phyloP scores from a whole-genome alignment of 768 basidiomycete genomes.

The Tricholoma hemisulphureum region DNA sequence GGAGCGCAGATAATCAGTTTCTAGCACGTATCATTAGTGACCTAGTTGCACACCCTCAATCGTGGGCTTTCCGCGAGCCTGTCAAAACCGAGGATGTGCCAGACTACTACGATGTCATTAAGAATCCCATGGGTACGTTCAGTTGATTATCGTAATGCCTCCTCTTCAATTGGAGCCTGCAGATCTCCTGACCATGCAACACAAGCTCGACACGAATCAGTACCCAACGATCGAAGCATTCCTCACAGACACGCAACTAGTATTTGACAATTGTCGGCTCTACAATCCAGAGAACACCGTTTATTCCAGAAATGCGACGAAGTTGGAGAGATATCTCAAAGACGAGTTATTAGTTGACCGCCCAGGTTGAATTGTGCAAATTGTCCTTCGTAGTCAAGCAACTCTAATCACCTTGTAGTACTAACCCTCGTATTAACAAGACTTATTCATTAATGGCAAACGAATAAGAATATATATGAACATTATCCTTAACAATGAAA shows the following conservation, averaged over 20 bases:
- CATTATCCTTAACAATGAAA: neutral
- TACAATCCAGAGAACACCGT: conserved; percentile 84
- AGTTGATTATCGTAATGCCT: conserved; percentile 1
- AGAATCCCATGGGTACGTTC: conserved; percentile 85
- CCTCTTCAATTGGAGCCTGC: neutral
- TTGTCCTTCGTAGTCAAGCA: neutral
- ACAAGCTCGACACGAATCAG: conserved; percentile 86
- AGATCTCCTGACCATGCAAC: conserved; percentile 88
- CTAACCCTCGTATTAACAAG: too few relatives aligned
- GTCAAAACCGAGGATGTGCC: conserved; percentile 76
- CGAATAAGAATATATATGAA: neutral
- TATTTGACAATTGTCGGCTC: conserved; percentile 84
- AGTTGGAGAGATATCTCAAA: conserved; percentile 76
- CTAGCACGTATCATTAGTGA: conserved; percentile 82
- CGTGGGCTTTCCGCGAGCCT: conserved; percentile 87
- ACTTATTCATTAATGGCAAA: too few relatives aligned
- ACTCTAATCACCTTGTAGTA: neutral
- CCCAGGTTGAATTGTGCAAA: neutral
- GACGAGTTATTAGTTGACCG: conserved; percentile 41
- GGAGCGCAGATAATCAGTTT: conserved; percentile 56
- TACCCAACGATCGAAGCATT: conserved; percentile 77
- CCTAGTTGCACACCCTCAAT: conserved; percentile 69
- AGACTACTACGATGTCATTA: conserved; percentile 90
- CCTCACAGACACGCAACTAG: conserved; percentile 73
- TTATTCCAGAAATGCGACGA: conserved; percentile 82